A percentile compares a stretch with the other conserved stretches of the same genome.
These are phyloP conservation scores for Cadophora luteo-olivacea DNA, from an alignment of 2,329 filamentous ascomycete genomes.

Conservation along the genomic window DNA sequence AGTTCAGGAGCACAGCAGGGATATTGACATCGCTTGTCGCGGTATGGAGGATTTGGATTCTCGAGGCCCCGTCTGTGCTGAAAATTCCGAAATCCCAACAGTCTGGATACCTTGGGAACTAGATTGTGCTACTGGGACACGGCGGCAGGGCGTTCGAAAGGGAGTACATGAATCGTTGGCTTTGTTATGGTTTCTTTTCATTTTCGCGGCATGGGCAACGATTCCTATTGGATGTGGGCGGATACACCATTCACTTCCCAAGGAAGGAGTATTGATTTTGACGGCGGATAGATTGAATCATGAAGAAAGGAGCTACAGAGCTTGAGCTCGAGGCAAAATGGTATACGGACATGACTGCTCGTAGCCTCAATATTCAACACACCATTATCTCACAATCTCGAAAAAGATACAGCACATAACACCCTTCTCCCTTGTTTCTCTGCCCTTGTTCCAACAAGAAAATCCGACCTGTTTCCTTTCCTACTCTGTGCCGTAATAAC, in stretches of 20 bases:
- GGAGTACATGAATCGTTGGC: constrained; percentile 3
- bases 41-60: not conserved
- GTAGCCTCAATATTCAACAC: not conserved
- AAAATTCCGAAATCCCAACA: no score
- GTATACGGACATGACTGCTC: not conserved
- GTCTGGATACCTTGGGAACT: not conserved
- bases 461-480: not conserved
- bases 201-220: not conserved
- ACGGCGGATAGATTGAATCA: not conserved
- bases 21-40: not conserved
- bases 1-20: not conserved
- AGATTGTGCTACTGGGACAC: not conserved
- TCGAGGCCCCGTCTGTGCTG: no score
- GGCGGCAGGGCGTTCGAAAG: not conserved
- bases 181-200: not conserved
- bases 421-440: not conserved
- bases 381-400: not conserved
- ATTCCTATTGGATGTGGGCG: not conserved
- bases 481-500: not conserved
- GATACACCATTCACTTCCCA: no score
- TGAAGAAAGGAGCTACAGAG: not conserved
- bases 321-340: not conserved
- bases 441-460: not conserved
- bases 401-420: not conserved
- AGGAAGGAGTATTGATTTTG: not conserved